These are phyloP conservation scores for Debaryomycetaceae sp. DNA, from an alignment of 1,139 yeast genomes.

Conservation along the genomic window DNA sequence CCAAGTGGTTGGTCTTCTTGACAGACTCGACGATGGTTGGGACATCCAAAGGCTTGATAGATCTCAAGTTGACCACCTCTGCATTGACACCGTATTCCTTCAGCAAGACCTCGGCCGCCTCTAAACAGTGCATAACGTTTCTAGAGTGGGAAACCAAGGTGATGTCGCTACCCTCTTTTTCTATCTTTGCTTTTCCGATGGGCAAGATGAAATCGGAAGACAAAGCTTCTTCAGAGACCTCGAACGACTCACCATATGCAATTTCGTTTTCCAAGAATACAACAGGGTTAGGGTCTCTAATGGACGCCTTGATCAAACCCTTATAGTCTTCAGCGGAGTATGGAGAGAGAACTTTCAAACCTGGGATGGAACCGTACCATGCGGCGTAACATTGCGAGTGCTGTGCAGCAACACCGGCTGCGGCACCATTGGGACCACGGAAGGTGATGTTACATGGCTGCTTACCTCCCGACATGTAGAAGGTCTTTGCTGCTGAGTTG, in stretches of 20 bases:
- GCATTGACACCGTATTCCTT: slow-evolving; percentile 84
- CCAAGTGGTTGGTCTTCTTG: slow-evolving; percentile 94
- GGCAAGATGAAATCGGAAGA: slow-evolving; percentile 89
- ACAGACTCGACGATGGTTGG: slow-evolving; percentile 82
- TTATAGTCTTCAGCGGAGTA: slow-evolving; percentile 94
- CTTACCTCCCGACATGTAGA: slow-evolving; percentile 98
- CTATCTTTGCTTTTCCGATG: slow-evolving; percentile 93
- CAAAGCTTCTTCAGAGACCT: slow-evolving; percentile 83
- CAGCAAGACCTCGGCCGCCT: slow-evolving; percentile 86
- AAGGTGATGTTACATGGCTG: slow-evolving; percentile 96
- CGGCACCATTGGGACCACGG: slow-evolving; percentile 99
- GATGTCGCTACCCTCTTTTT: slow-evolving; percentile 86
- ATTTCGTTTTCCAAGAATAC: slow-evolving; percentile 95
- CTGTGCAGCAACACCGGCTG: slow-evolving; percentile 99
- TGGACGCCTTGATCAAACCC: slow-evolving; percentile 93
- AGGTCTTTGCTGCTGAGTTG: slow-evolving; percentile 98
- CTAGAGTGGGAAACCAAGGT: slow-evolving; percentile 90
- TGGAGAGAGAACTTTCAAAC: slow-evolving; percentile 93
- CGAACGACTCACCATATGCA: slow-evolving; percentile 88
- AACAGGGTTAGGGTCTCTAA: slow-evolving; percentile 98
- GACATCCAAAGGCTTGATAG: slow-evolving; percentile 94
- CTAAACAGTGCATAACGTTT: slow-evolving; percentile 78
- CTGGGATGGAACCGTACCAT: slow-evolving; percentile 98
- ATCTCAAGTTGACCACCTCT: slow-evolving; percentile 93
- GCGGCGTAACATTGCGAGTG: slow-evolving; percentile 97